Conservation (phyloP, 1,139 yeast species). For the Scheffersomyces quercinus region DNA sequence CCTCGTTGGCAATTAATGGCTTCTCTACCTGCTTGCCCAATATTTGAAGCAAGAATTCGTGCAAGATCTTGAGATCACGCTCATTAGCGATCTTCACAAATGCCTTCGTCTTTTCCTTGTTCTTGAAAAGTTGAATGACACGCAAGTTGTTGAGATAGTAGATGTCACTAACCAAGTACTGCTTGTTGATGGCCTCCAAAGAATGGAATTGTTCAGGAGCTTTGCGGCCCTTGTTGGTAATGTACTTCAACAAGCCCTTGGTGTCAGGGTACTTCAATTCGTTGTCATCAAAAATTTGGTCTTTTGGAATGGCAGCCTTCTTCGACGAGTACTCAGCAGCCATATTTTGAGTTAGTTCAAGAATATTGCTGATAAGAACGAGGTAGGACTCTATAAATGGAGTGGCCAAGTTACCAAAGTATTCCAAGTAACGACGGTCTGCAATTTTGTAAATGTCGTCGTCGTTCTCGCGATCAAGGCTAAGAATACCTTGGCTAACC, state of each 20-base stretch:
- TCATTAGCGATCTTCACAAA: conserved; percentile 35
- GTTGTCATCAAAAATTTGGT: conserved; percentile 24
- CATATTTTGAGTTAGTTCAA: conserved; percentile 4
- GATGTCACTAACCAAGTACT: conserved; percentile 43
- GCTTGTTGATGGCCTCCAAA: conserved; percentile 44
- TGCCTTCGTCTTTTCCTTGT: conserved; percentile 45
- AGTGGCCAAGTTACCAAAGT: conserved; percentile 31
- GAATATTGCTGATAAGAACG: conserved; percentile 30
- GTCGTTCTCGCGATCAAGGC: conserved; percentile 17
- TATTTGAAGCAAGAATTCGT: conserved; percentile 28
- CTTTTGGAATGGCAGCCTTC: conserved; percentile 10
- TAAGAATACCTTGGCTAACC: conserved; percentile 14
- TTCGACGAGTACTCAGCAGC: conserved; percentile 4
- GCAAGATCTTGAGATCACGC: conserved; percentile 31
- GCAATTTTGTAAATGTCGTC: conserved; percentile 20
- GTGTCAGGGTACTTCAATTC: conserved; percentile 39
- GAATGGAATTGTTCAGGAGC: conserved; percentile 6
- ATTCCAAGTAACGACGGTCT: conserved; percentile 24
- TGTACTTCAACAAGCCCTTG: conserved; percentile 33
- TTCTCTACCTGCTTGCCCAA: conserved; percentile 11
- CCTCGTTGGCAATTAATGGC: conserved; percentile 15
- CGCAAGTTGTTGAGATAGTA: conserved; percentile 40
- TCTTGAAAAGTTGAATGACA: conserved; percentile 40
- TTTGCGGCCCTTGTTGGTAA: conserved; percentile 7
- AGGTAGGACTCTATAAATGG: conserved; percentile 44